Evolutionary conservation across 805 yeast genomes (phyloP), one percentile per base, ranked within the genome.

Genomic region (Lipomyces starkeyi): DNA sequence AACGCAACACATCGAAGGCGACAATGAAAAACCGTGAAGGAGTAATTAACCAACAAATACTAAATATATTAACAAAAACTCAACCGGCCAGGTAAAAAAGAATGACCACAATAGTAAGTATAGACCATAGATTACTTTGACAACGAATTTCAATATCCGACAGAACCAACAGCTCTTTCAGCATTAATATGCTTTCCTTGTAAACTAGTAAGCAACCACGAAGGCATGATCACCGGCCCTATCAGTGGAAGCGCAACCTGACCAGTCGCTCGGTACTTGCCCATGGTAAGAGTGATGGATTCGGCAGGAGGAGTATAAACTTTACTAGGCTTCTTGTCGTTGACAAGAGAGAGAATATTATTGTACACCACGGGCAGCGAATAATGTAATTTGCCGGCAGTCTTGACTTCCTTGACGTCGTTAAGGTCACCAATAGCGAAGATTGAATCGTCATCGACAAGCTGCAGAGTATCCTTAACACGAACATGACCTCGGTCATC

Each of bases 361-460:
- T 35, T n/a, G n/a, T 53, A 20, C 17, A 61, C 58, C 17, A 63
- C 62, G 14, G 66, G 63, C 8, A 57, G 22, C 2, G 58, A n/a
- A 11, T 13, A 20, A 22, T 34, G 37, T 3, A 58, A 11, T 22
- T 69, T 69, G 25, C 29, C 58, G 7, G 67, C 67, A 20, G 62
- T 65, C 56, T 66, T 66, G 34, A 29, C 60, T 54, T 69, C 71
- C n/a, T 9, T 14, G 25, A 66, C 43, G 57, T 61, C 37, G 32
- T 40, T 66, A 27, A 66, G 54, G 47, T 69, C 71, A 54, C 71
- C 71, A 35, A 66, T 11, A 0, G 69, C 71, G 47, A 69, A 69
- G 17, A 69, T 59, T 20, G 55, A n/a, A 47, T 53, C 63, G 27
- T 56, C 58, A 13, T 59, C 64, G 34, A 54, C 64, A 37, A 65